Percentiles rank a stretch among this genome's conserved stretches.
phyloP scores from a whole-genome alignment of 805 yeast species.

The Candida endomychidarum region DNA sequence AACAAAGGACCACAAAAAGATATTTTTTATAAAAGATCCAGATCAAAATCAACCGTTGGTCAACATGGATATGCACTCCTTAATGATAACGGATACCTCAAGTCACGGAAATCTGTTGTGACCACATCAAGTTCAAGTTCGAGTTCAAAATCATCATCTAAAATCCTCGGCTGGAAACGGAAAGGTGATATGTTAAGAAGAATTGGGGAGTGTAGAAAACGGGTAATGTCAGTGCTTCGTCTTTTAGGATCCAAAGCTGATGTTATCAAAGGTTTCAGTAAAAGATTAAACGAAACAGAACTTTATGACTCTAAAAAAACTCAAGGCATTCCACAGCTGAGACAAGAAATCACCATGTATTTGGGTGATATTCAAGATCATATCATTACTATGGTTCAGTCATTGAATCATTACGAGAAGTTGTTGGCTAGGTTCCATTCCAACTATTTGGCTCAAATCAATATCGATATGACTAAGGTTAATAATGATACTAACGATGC shows the following conservation, averaged over 20 bases:
- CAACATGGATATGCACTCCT: slow-evolving; percentile 13
- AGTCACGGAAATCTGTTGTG: slow-evolving; percentile 10
- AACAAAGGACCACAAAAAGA: no score
- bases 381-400: slow-evolving; percentile 94
- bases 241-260: slow-evolving; percentile 92
- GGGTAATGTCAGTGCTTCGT: slow-evolving; percentile 88
- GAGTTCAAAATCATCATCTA: slow-evolving; percentile 40
- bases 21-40: slow-evolving; percentile 32
- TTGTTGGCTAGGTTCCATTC: slow-evolving; percentile 92
- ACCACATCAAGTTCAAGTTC: slow-evolving; percentile 4
- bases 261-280: slow-evolving; percentile 94
- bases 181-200: slow-evolving; percentile 94
- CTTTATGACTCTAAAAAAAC: slow-evolving; percentile 4
- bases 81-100: slow-evolving; percentile 2
- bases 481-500: slow-evolving; percentile 97
- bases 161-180: slow-evolving; percentile 65
- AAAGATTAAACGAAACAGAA: slow-evolving; percentile 67
- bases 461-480: slow-evolving; percentile 95
- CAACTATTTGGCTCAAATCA: slow-evolving; percentile 93
- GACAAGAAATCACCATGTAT: slow-evolving; percentile 83
- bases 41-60: slow-evolving; percentile 42
- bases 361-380: slow-evolving; percentile 98
- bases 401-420: slow-evolving; percentile 92
- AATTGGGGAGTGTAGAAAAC: slow-evolving; percentile 91
- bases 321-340: slow-evolving; percentile 43